Evolutionary conservation across 163 green algal genomes (phyloP).

Genomic region (Scenedesmus sp.): DNA sequence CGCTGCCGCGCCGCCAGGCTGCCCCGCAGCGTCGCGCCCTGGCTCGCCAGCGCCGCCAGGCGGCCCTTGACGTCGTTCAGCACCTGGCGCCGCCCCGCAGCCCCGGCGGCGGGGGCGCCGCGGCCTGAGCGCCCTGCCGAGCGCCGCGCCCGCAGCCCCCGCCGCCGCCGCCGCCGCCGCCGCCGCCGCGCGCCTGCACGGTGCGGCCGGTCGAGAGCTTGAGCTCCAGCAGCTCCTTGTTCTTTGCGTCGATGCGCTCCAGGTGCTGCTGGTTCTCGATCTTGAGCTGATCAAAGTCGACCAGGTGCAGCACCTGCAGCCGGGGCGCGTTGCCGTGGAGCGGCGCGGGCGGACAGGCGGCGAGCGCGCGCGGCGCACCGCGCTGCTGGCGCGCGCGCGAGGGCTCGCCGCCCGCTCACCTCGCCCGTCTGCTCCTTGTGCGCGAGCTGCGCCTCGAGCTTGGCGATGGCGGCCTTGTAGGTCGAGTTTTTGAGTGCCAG

Average conservation of each 20-base stretch:
- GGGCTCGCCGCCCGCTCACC: too few species aligned
- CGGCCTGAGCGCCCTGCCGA: too few species aligned
- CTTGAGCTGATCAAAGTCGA: slow-evolving; percentile 93
- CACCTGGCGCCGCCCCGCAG: slow-evolving; percentile 52
- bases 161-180: too few species aligned
- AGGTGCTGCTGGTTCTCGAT: slow-evolving; percentile 93
- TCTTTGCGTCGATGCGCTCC: slow-evolving; percentile 83
- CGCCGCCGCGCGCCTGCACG: slow-evolving; percentile 72
- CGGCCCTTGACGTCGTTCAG: slow-evolving; percentile 79
- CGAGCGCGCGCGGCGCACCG: too few species aligned
- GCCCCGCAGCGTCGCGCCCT: slow-evolving; percentile 55
- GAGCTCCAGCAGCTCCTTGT: slow-evolving; percentile 82
- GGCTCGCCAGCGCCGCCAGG: slow-evolving; percentile 58
- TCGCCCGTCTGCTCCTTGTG: slow-evolving; percentile 92
- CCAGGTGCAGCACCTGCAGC: slow-evolving; percentile 72
- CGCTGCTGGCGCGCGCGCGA: too few species aligned
- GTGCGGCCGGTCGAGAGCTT: slow-evolving; percentile 81
- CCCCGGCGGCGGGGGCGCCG: too few species aligned
- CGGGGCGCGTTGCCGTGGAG: too few species aligned
- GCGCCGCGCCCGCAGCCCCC: too few species aligned
- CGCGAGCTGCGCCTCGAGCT: slow-evolving; percentile 79
- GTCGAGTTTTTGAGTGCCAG: slow-evolving; percentile 81
- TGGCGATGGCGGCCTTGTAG: slow-evolving; percentile 73
- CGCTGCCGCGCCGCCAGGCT: slow-evolving; percentile 60
- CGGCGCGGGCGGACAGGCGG: too few species aligned